Conservation (phyloP, 2,329 filamentous ascomycete species). For the Leptographium lundbergii region DNA sequence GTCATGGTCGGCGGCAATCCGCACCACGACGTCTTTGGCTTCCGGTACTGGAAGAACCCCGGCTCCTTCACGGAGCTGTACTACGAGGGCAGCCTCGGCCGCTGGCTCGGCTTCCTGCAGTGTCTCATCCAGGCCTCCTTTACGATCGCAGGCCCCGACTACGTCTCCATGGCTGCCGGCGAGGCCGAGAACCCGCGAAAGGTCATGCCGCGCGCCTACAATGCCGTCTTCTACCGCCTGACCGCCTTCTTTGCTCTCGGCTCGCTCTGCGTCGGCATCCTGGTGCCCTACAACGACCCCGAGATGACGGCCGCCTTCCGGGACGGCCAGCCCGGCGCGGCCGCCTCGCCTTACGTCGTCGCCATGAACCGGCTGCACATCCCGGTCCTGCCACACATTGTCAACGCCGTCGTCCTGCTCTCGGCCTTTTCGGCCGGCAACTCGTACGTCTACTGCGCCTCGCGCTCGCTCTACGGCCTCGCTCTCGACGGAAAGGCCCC, state of each 20-base stretch:
- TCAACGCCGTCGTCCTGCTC: slow-evolving; percentile 65
- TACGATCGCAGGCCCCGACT: slow-evolving; percentile 32
- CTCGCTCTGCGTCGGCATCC: slow-evolving; percentile 19
- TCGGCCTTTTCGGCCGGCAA: slow-evolving; percentile 60
- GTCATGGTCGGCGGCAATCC: slow-evolving; percentile 28
- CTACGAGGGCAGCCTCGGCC: slow-evolving; percentile 18
- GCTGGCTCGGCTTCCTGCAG: slow-evolving; percentile 26
- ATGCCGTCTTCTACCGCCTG: slow-evolving; percentile 18
- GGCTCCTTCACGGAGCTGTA: slow-evolving; percentile 25
- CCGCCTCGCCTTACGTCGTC: slow-evolving; percentile 54
- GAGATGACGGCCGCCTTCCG: slow-evolving; percentile 12
- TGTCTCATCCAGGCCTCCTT: slow-evolving; percentile 6
- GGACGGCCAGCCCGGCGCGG: slow-evolving; percentile 11
- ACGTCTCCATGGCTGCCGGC: slow-evolving; percentile 22
- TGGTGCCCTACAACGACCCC: slow-evolving; percentile 15
- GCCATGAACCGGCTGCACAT: slow-evolving; percentile 57
- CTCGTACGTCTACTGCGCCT: slow-evolving; percentile 46
- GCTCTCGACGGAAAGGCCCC: slow-evolving; percentile 47
- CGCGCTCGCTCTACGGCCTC: slow-evolving; percentile 45
- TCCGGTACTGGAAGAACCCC: slow-evolving; percentile 18
- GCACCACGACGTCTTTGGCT: slow-evolving; percentile 6
- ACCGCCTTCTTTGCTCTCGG: slow-evolving; percentile 18
- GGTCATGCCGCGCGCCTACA: slow-evolving; percentile 10
- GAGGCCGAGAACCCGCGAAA: slow-evolving; percentile 13
- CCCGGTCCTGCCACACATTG: slow-evolving; percentile 52